These are phyloP conservation scores for Pyrenochaeta sp. DNA, from an alignment of 2,329 filamentous ascomycete species.

Conservation along the genomic window DNA sequence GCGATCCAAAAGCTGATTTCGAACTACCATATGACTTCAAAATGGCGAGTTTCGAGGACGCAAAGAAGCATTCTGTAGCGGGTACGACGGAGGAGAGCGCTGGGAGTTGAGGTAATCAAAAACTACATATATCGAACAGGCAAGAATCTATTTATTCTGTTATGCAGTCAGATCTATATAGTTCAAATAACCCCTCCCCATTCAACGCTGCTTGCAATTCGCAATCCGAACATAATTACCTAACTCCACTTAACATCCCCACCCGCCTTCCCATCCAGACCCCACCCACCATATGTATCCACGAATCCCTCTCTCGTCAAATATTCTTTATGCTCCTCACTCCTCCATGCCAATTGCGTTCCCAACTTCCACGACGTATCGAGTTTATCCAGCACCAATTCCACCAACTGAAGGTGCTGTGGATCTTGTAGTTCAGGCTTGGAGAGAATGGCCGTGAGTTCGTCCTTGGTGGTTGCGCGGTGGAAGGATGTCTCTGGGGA, in stretches of 20 bases:
- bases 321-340: slow-evolving; percentile 46
- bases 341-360: slow-evolving; percentile 50
- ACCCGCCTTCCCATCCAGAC: slow-evolving; percentile 27
- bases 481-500: slow-evolving; percentile 46
- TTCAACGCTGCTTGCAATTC: too few species aligned
- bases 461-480: slow-evolving; percentile 46
- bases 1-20: slow-evolving; percentile 61
- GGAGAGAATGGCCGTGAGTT: slow-evolving; percentile 48
- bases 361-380: slow-evolving; percentile 43
- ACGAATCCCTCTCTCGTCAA: slow-evolving; percentile 52
- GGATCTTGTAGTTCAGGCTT: slow-evolving; percentile 42
- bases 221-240: too few species aligned
- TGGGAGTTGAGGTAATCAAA: background rate
- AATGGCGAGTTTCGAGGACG: slow-evolving; percentile 48
- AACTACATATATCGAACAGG: too few species aligned
- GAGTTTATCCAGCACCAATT: slow-evolving; percentile 51
- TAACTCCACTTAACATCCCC: slow-evolving; percentile 39
- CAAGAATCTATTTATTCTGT: too few species aligned
- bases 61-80: slow-evolving; percentile 35
- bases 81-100: slow-evolving; percentile 38
- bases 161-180: too few species aligned
- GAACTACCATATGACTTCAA: slow-evolving; percentile 64
- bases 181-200: too few species aligned
- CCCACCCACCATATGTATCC: slow-evolving; percentile 45
- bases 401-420: slow-evolving; percentile 49